Percentiles rank a stretch among this genome's conserved stretches.
Evolutionary conservation across 192 early-diverging fungal species (phyloP).

Genomic region (Coemansia sp.): DNA sequence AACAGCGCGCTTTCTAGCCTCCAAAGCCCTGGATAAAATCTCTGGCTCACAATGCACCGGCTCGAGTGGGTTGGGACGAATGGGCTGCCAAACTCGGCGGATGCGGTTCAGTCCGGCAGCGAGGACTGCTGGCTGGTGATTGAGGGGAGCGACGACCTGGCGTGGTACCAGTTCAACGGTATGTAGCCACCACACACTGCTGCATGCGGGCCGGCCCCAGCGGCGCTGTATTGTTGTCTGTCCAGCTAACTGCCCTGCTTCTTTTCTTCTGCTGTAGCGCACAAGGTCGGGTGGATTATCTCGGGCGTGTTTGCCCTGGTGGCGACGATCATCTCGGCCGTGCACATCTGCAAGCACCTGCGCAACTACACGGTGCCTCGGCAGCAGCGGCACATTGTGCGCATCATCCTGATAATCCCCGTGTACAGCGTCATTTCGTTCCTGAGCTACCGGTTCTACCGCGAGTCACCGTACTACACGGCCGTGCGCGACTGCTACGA

Average conservation of each 20-base stretch:
- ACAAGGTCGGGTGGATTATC: constrained; percentile 61
- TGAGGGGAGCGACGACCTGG: constrained; percentile 38
- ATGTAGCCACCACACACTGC: neutral
- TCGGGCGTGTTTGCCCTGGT: constrained; percentile 53
- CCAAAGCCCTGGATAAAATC: too few species aligned
- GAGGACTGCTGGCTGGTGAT: constrained; percentile 49
- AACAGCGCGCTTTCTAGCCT: too few species aligned
- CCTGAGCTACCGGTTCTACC: constrained; percentile 67
- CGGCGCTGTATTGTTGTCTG: too few species aligned
- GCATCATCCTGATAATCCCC: constrained; percentile 70
- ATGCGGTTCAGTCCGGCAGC: constrained; percentile 16
- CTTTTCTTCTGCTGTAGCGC: constrained; percentile 24
- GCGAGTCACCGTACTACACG: constrained; percentile 62
- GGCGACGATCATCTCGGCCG: constrained; percentile 50
- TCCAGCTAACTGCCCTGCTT: too few species aligned
- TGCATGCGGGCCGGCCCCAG: too few species aligned
- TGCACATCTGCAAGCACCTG: constrained; percentile 54
- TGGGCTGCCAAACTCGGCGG: constrained; percentile 10
- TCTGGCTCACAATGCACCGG: constrained; percentile 8
- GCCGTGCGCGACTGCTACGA: constrained; percentile 73
- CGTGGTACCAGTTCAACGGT: constrained; percentile 46
- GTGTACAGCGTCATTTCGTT: constrained; percentile 68
- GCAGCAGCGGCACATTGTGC: constrained; percentile 76
- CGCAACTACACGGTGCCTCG: constrained; percentile 58
- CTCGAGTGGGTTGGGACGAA: constrained; percentile 38